Conservation (phyloP, 768 basidiomycete genomes). For the Mycena albidolilacea region DNA sequence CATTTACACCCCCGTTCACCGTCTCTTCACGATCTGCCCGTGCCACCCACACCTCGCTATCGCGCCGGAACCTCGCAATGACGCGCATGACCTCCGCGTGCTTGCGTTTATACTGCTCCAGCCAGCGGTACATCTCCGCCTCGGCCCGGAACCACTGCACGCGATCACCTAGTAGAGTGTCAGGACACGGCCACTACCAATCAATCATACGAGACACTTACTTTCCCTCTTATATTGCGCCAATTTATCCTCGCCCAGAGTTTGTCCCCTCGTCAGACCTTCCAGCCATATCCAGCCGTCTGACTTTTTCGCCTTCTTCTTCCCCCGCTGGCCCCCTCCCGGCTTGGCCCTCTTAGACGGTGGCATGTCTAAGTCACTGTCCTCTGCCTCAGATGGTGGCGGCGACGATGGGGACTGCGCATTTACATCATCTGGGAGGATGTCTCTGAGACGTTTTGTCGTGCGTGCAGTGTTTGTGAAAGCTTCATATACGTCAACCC, state of each 20-base stretch:
- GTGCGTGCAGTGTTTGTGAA: too few species aligned
- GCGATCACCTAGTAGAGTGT: slow-evolving; percentile 26
- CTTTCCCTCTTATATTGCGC: slow-evolving; percentile 28
- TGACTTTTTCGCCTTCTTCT: slow-evolving; percentile 12
- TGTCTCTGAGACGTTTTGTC: too few species aligned
- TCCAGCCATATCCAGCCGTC: slow-evolving; percentile 35
- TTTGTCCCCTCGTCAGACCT: neutral
- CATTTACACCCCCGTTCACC: slow-evolving; percentile 1
- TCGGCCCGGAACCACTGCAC: slow-evolving; percentile 23
- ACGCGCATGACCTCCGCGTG: slow-evolving; percentile 18
- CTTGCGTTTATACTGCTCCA: neutral
- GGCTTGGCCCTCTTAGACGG: too few species aligned
- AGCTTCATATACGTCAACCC: too few species aligned
- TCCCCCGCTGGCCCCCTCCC: too few species aligned
- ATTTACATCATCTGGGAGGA: too few species aligned
- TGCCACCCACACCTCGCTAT: slow-evolving; percentile 20
- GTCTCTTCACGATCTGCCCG: neutral
- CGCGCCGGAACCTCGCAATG: slow-evolving; percentile 15
- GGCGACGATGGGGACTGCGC: too few species aligned
- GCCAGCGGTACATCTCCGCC: too few species aligned
- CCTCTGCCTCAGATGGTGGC: too few species aligned
- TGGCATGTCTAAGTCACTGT: too few species aligned
- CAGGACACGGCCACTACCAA: neutral
- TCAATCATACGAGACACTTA: slow-evolving; percentile 4
- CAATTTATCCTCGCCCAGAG: neutral